A percentile compares a stretch with the other conserved stretches of the same genome.
Evolutionary conservation across 1,284 basidiomycete genomes (phyloP).

Genomic region (Agroathelia rolfsii): DNA sequence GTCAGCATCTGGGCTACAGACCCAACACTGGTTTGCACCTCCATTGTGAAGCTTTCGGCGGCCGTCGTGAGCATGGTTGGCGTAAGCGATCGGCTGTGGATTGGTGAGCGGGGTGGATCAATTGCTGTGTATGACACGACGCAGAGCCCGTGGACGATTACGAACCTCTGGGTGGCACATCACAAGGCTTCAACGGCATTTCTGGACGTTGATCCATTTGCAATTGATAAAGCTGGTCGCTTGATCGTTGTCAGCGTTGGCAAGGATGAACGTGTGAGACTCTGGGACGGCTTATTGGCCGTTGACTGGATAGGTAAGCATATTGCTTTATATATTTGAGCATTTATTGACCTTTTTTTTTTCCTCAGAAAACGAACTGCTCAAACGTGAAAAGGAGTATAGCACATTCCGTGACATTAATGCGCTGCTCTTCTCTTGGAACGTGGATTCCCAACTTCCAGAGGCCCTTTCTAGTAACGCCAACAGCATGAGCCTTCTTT

Average conservation of each 20-base stretch:
- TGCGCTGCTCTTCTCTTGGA: constrained; percentile 87
- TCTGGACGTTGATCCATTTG: constrained; percentile 64
- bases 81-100: constrained; percentile 78
- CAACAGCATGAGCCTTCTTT: constrained; percentile 66
- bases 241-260: constrained; percentile 74
- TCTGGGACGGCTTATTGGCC: constrained; percentile 89
- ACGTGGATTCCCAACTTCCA: constrained; percentile 84
- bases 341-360: constrained; percentile 2
- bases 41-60: constrained; percentile 66
- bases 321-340: constrained; percentile 2
- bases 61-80: constrained; percentile 78
- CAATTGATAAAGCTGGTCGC: constrained; percentile 52
- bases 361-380: constrained; percentile 70
- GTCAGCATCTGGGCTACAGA: constrained; percentile 67
- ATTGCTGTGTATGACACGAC: constrained; percentile 79
- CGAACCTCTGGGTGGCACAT: constrained; percentile 88
- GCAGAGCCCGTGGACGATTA: constrained; percentile 71
- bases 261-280: constrained; percentile 62
- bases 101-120: constrained; percentile 70
- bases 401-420: constrained; percentile 74
- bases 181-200: constrained; percentile 66
- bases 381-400: constrained; percentile 68
- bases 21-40: constrained; percentile 43
- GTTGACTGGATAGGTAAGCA: constrained; percentile 78
- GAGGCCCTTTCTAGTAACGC: constrained; percentile 52